These are phyloP conservation scores for Tolypocladium pustulatum DNA, from an alignment of 2,329 filamentous ascomycete genomes.

Conservation along the genomic window DNA sequence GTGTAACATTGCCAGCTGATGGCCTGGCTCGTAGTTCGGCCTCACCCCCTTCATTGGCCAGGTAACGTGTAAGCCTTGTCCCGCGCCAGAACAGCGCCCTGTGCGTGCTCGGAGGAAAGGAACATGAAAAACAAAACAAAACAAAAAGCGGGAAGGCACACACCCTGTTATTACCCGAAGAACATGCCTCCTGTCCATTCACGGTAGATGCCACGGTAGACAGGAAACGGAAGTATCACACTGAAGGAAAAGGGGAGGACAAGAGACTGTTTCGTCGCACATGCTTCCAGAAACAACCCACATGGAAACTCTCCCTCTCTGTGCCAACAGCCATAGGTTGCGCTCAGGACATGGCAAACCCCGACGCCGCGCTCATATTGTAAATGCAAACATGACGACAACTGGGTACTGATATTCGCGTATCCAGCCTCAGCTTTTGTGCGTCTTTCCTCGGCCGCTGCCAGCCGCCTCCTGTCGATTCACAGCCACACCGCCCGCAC, in stretches of 20 bases:
- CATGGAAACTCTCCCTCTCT: neutral
- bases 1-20: neutral
- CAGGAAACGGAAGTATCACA: neutral
- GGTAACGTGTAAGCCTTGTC: neutral
- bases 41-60: neutral
- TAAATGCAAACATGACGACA: neutral
- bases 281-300: neutral
- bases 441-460: conserved; percentile 36
- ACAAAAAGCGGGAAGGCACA: too few species aligned
- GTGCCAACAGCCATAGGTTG: neutral
- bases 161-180: too few species aligned
- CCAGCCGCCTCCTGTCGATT: conserved; percentile 41
- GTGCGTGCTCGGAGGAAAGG: too few species aligned
- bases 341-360: conserved; percentile 1
- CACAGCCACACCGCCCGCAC: conserved; percentile 44
- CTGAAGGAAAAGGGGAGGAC: neutral
- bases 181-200: neutral
- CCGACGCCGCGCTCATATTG: conserved; percentile 3
- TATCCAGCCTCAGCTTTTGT: conserved; percentile 16
- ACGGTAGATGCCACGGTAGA: too few species aligned
- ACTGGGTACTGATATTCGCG: neutral
- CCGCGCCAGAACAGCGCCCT: neutral
- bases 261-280: neutral
- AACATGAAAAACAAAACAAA: too few species aligned
- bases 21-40: neutral